Evolutionary conservation across 2,329 filamentous ascomycete genomes (phyloP), one percentile per base, ranked within the genome.

Genomic region (Calonectria pseudoreteaudii): DNA sequence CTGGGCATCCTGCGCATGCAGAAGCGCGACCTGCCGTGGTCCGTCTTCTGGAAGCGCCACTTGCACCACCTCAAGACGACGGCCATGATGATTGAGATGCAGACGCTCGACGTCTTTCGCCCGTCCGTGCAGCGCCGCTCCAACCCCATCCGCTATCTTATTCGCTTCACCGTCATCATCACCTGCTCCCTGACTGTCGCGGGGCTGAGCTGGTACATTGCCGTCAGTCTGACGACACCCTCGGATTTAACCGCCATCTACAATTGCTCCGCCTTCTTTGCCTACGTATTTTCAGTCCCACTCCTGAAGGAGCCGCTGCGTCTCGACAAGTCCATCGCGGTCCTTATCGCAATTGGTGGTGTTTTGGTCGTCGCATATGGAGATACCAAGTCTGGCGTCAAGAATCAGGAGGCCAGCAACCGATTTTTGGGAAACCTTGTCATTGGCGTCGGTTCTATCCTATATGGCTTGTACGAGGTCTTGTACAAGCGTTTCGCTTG

Each of bases 211-310:
- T 99, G 97, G 97, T 99, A 98, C 82, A 89, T 98, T 44, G 96
- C 97, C 20, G 96, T 99, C 72, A 94, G 95, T 85, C 86, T 98
- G 88, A 99, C 97, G 1, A 98, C 94, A 4, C 94, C 97, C 3
- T 95, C 94, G 77, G 97, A 99, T 84, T 86, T 99, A 80, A 99
- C 97, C 0, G 97, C 97, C 68, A 99, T 99, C 80, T 99, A 99
- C 90, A 99, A 99, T 86, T 99, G 97, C 88, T 98, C 95, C 68
- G 96, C 97, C 72, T 99, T 99, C 86, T 99, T 99, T 84, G 97
- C 97, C 64, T 99, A 99, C 83, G 96, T 95, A 16, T 99, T 99
- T 83, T 97, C 94, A 58, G 95, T 99, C 56, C 95, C 96, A 1
- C 86, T 99, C 23, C 88, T 99, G 3, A 92, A 94, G 71, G 97